Evolutionary conservation across 306 rosid species (phyloP).

Genomic region (Pterocarpus macrocarpus): DNA sequence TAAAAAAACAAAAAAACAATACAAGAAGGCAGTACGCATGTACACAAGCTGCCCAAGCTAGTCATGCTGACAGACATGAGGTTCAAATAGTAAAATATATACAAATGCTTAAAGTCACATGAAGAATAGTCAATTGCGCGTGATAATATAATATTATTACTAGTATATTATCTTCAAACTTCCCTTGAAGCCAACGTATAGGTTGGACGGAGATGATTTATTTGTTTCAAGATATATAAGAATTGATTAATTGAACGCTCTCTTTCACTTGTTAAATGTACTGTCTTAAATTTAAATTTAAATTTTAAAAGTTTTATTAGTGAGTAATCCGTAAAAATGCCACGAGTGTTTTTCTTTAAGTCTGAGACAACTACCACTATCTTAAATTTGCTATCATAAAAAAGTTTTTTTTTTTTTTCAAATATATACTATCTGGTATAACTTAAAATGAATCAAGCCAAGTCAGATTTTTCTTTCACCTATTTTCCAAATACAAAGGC

Average conservation of each 20-base stretch:
- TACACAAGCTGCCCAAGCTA: not conserved
- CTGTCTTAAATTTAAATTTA: no score
- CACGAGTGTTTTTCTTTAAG: no score
- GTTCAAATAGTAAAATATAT: not conserved
- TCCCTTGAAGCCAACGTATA: not conserved
- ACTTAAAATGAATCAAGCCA: no score
- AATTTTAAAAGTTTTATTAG: no score
- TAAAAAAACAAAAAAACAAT: not conserved
- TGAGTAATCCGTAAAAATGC: no score
- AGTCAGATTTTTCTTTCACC: no score
- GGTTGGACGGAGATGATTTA: not conserved
- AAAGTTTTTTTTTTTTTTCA: no score
- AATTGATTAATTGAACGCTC: not conserved
- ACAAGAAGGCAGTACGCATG: not conserved
- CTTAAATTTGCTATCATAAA: no score
- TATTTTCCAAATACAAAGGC: no score
- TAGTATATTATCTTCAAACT: not conserved
- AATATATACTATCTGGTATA: no score
- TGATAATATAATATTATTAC: not conserved
- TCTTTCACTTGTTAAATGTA: no score
- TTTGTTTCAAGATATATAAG: not conserved
- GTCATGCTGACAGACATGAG: not conserved
- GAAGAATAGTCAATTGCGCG: slow-evolving; percentile 32
- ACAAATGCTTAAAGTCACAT: not conserved
- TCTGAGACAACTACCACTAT: no score